phyloP scores from a whole-genome alignment of 345 rosid species.

The Hibiscus tridactylites region DNA sequence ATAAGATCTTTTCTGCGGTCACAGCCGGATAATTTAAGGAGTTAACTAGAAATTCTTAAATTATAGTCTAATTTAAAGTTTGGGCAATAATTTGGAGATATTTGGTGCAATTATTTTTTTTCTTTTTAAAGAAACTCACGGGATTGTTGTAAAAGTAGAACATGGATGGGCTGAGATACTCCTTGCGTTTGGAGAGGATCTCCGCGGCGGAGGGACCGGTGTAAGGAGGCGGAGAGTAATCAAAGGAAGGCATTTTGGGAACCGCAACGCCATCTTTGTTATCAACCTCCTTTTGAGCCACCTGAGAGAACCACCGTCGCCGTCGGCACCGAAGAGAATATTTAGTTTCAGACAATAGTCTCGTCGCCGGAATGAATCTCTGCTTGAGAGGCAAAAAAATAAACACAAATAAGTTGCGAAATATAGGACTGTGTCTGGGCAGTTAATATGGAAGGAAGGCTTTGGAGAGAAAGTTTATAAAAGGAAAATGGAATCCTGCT shows the following conservation, averaged over 20 bases:
- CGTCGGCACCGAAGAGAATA: constrained; percentile 11
- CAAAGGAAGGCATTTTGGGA: constrained; percentile 68
- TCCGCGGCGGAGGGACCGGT: constrained; percentile 67
- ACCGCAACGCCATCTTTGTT: constrained; percentile 23
- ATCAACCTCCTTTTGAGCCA: constrained; percentile 28
- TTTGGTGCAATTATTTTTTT: background rate
- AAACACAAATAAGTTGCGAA: background rate
- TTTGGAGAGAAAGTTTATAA: background rate
- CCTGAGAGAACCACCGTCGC: constrained; percentile 36
- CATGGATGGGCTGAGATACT: constrained; percentile 80
- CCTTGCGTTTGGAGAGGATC: constrained; percentile 54
- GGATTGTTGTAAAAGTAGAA: constrained; percentile 53
- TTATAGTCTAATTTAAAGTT: background rate
- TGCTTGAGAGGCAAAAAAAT: constrained; percentile 6
- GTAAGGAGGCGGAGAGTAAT: constrained; percentile 79
- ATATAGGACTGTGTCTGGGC: background rate
- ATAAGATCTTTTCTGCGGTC: too few species aligned
- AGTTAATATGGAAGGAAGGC: background rate
- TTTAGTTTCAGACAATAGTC: constrained; percentile 24
- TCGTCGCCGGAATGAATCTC: constrained; percentile 30
- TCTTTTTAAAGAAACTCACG: constrained; percentile 29
- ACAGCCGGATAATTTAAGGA: too few species aligned
- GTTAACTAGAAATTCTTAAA: background rate
- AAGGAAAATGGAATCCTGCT: background rate
- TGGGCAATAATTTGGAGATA: background rate